These are phyloP conservation scores for Fusarium sambucinum DNA, from an alignment of 2,329 filamentous ascomycete species.

Conservation along the genomic window DNA sequence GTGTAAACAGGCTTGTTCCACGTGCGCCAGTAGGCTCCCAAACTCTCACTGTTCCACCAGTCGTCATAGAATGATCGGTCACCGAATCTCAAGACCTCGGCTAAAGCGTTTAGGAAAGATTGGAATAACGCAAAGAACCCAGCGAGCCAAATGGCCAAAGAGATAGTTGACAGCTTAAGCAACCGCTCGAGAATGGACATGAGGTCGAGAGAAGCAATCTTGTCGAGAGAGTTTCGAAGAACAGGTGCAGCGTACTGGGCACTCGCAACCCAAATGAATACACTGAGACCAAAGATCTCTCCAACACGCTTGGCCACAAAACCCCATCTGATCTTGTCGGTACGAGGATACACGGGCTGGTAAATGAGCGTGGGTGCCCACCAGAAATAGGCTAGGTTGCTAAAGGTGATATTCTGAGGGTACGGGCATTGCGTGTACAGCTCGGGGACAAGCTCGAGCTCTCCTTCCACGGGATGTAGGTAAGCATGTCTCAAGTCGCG, in stretches of 20 bases:
- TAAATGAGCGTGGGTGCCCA: conserved; percentile 97
- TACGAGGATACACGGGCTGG: conserved; percentile 94
- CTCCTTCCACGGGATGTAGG: conserved; percentile 77
- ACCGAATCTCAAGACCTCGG: conserved; percentile 89
- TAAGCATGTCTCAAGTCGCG: conserved; percentile 92
- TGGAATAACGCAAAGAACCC: conserved; percentile 98
- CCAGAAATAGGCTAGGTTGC: conserved; percentile 95
- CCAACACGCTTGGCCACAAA: conserved; percentile 87
- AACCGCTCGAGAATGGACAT: conserved; percentile 87
- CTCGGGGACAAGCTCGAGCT: conserved; percentile 79
- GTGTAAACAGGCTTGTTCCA: conserved; percentile 99
- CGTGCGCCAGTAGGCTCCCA: conserved; percentile 91
- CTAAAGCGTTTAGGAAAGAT: conserved; percentile 88
- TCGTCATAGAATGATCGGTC: conserved; percentile 96
- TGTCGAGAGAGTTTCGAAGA: conserved; percentile 88
- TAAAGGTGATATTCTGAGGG: conserved; percentile 87
- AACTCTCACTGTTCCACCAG: conserved; percentile 94
- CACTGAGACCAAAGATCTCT: conserved; percentile 81
- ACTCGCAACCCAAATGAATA: conserved; percentile 95
- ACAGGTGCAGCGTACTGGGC: conserved; percentile 95
- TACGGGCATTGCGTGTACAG: conserved; percentile 89
- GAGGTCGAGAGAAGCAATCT: conserved; percentile 84
- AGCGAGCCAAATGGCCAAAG: conserved; percentile 94
- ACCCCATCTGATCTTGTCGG: conserved; percentile 81
- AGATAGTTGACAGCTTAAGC: conserved; percentile 96